Percentiles rank a stretch among this genome's conserved stretches.
Conservation (phyloP, 805 yeast genomes). For the Zygosaccharomyces siamensis region DNA sequence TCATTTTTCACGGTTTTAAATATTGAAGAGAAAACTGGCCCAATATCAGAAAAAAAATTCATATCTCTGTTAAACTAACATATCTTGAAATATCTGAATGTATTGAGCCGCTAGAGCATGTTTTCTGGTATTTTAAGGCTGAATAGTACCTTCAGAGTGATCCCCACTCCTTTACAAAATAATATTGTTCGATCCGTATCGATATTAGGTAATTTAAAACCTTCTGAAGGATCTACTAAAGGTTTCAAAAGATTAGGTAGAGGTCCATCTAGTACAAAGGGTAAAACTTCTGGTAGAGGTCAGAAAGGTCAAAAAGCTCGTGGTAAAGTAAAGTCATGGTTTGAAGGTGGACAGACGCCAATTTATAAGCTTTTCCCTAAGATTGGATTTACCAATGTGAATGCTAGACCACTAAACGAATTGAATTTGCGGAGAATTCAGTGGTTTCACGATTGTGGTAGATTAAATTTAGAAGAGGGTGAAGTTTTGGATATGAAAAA, state of each 20-base stretch:
- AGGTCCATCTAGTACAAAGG: constrained; percentile 89
- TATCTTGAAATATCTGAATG: not conserved
- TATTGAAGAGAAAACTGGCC: not conserved
- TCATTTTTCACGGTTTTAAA: not conserved
- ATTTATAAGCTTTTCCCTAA: constrained; percentile 79
- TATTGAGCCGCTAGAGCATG: not conserved
- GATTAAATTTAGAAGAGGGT: constrained; percentile 52
- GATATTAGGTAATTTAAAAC: constrained; percentile 49
- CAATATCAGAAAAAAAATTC: not conserved
- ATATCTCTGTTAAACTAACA: not conserved
- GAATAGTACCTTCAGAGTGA: not conserved
- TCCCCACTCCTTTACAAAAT: not conserved
- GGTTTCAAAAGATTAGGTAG: constrained; percentile 79
- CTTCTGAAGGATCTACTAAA: constrained; percentile 57
- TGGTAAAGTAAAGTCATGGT: constrained; percentile 84
- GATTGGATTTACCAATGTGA: constrained; percentile 73
- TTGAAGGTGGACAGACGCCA: constrained; percentile 99
- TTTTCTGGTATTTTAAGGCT: not conserved
- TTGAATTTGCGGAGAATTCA: constrained; percentile 68
- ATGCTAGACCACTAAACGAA: constrained; percentile 47
- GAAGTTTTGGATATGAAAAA: constrained; percentile 68
- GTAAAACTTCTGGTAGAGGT: constrained; percentile 96
- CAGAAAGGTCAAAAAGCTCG: constrained; percentile 98
- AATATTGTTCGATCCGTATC: constrained; percentile 38
- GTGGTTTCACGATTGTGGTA: constrained; percentile 62